Percentiles rank a stretch among this genome's conserved stretches.
phyloP scores from a whole-genome alignment of 768 basidiomycete genomes.

The Mrakia hoshinonis region DNA sequence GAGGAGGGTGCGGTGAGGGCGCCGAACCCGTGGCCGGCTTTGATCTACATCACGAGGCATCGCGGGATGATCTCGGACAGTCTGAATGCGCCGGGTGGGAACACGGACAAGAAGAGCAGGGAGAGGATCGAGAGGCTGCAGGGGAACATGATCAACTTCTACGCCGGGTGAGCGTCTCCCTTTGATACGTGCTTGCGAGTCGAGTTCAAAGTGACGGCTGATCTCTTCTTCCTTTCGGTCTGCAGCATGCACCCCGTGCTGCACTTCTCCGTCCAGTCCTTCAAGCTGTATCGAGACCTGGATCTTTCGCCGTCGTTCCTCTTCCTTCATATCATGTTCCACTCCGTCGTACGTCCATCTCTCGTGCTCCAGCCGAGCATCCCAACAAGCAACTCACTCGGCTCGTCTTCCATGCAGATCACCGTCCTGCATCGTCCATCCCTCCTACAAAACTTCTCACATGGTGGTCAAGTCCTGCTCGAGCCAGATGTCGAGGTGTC shows the following conservation, averaged over 20 bases:
- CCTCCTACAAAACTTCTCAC: conserved; percentile 23
- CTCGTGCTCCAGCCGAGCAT: too few relatives aligned
- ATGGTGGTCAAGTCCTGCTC: conserved; percentile 25
- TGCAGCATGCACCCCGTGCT: conserved; percentile 3
- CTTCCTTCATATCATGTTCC: conserved; percentile 14
- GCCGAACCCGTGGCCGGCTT: conserved; percentile 14
- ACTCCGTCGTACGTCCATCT: conserved; percentile 5
- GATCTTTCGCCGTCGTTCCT: conserved; percentile 2
- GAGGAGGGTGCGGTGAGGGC: not conserved
- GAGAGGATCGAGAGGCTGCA: conserved; percentile 22
- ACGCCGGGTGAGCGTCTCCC: not conserved
- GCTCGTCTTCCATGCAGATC: not conserved
- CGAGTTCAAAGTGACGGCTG: not conserved
- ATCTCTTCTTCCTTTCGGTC: not conserved
- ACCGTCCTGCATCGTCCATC: conserved; percentile 27
- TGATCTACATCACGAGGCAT: conserved; percentile 11
- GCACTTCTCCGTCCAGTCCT: conserved; percentile 7
- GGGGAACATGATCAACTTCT: conserved; percentile 23
- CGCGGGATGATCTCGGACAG: conserved; percentile 22
- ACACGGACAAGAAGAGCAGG: not conserved
- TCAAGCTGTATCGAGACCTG: conserved; percentile 5
- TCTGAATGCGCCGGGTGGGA: conserved; percentile 17
- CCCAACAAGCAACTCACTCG: too few relatives aligned
- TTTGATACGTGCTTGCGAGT: not conserved
- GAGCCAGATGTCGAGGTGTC: conserved; percentile 28